These are phyloP conservation scores for Chaetomium sp. DNA, from an alignment of 2,329 filamentous ascomycete species.

Conservation along the genomic window DNA sequence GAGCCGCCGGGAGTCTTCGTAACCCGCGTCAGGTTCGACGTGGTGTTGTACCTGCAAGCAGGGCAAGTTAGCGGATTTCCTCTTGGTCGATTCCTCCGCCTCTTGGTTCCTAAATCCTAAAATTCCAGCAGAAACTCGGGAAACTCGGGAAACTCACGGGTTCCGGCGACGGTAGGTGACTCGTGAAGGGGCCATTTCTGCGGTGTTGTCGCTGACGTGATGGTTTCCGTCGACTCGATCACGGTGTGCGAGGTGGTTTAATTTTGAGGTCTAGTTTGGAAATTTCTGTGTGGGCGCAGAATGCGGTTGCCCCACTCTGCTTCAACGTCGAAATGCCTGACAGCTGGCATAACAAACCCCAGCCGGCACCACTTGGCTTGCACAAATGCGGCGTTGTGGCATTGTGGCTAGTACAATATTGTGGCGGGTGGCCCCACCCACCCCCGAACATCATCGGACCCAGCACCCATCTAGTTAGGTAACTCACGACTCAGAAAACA, in stretches of 20 bases:
- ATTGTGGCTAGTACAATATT: neutral
- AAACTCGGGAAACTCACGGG: conserved; percentile 60
- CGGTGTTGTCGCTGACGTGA: conserved; percentile 43
- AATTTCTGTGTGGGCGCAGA: conserved; percentile 38
- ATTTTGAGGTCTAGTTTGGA: conserved; percentile 36
- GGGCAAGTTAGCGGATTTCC: conserved; percentile 26
- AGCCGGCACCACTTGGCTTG: conserved; percentile 24
- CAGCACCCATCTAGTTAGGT: too few relatives aligned
- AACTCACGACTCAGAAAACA: neutral
- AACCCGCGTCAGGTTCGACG: conserved; percentile 93
- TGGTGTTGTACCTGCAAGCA: conserved; percentile 84
- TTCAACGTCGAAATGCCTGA: conserved; percentile 19
- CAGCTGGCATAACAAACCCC: conserved; percentile 17
- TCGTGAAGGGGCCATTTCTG: conserved; percentile 61
- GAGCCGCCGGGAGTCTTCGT: conserved; percentile 96
- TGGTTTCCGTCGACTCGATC: conserved; percentile 36
- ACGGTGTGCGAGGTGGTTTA: conserved; percentile 35
- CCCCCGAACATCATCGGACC: conserved; percentile 10
- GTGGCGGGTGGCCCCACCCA: neutral
- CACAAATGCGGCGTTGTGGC: conserved; percentile 15
- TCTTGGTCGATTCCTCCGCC: neutral
- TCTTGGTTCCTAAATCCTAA: neutral
- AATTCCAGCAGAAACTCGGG: conserved; percentile 3
- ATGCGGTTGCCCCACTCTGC: conserved; percentile 32
- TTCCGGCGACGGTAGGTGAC: conserved; percentile 76